Conservation (phyloP, 2,329 filamentous ascomycete species). For the Hysterium pulicare region DNA sequence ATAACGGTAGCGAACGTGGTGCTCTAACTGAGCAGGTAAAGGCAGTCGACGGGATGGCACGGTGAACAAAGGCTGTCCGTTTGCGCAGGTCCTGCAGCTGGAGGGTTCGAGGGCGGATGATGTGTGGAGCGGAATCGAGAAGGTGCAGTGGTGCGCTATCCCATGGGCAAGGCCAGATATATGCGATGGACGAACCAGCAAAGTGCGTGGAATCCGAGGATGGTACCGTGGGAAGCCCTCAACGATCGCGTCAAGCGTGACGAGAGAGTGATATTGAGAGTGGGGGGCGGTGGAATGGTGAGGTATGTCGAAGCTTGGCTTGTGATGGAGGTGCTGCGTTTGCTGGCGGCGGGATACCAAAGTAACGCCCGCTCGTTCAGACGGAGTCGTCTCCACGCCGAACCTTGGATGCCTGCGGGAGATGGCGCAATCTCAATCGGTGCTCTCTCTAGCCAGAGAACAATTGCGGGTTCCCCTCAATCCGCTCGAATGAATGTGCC, state of each 20-base stretch:
- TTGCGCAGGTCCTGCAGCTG: too few relatives aligned
- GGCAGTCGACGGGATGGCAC: not conserved
- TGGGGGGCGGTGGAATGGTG: too few relatives aligned
- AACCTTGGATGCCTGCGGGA: constrained; percentile 10
- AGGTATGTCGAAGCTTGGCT: too few relatives aligned
- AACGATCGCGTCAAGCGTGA: too few relatives aligned
- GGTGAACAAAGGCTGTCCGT: not conserved
- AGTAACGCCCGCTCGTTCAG: constrained; percentile 3
- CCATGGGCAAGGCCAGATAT: too few relatives aligned
- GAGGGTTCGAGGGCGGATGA: too few relatives aligned
- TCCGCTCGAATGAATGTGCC: constrained; percentile 3
- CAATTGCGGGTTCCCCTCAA: constrained; percentile 4
- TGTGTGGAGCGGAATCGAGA: too few relatives aligned
- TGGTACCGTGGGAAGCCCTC: too few relatives aligned
- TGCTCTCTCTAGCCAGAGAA: not conserved
- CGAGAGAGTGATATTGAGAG: too few relatives aligned
- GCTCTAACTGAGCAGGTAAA: constrained; percentile 6
- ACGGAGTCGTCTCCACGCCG: constrained; percentile 8
- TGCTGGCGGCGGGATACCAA: constrained; percentile 1
- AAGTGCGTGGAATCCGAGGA: too few relatives aligned
- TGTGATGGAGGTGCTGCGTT: not conserved
- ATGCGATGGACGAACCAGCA: too few relatives aligned
- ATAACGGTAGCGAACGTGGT: constrained; percentile 11
- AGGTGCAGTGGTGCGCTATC: too few relatives aligned
- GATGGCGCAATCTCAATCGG: constrained; percentile 9